phyloP scores from a whole-genome alignment of 176 grass and related monocot genomes.

The Oryza coarctata region DNA sequence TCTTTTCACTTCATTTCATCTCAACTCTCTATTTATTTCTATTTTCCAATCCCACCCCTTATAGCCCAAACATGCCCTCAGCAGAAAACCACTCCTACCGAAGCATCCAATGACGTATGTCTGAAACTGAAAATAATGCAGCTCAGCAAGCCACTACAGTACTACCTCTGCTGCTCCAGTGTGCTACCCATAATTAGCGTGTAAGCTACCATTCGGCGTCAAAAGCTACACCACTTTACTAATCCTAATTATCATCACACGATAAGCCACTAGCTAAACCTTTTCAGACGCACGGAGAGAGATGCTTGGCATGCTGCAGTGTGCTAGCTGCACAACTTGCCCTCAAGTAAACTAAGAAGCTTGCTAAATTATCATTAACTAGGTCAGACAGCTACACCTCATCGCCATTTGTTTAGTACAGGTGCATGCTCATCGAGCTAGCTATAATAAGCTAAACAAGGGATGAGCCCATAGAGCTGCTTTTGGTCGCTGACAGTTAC shows the following conservation, averaged over 20 bases:
- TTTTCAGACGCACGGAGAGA: background rate
- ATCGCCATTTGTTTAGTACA: background rate
- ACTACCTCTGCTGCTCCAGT: background rate
- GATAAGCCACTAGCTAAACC: background rate
- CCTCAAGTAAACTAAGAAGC: background rate
- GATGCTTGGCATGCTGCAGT: too few species aligned
- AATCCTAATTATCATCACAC: background rate
- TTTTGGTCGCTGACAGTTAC: conserved; percentile 10
- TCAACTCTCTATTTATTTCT: too few species aligned
- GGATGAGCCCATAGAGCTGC: background rate
- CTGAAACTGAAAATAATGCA: too few species aligned
- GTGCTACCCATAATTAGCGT: background rate
- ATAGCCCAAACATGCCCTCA: too few species aligned
- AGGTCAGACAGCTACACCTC: background rate
- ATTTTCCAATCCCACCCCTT: too few species aligned
- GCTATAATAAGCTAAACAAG: background rate
- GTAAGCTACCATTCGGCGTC: background rate
- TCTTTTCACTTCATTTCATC: too few species aligned
- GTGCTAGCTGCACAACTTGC: background rate
- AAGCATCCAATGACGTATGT: background rate
- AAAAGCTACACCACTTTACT: background rate
- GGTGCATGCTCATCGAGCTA: background rate
- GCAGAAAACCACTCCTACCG: too few species aligned
- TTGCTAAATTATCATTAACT: background rate
- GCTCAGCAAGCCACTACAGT: too few species aligned